Evolutionary conservation across 192 early-diverging fungal genomes (phyloP).

Genomic region (Spizellomyces punctatus): DNA sequence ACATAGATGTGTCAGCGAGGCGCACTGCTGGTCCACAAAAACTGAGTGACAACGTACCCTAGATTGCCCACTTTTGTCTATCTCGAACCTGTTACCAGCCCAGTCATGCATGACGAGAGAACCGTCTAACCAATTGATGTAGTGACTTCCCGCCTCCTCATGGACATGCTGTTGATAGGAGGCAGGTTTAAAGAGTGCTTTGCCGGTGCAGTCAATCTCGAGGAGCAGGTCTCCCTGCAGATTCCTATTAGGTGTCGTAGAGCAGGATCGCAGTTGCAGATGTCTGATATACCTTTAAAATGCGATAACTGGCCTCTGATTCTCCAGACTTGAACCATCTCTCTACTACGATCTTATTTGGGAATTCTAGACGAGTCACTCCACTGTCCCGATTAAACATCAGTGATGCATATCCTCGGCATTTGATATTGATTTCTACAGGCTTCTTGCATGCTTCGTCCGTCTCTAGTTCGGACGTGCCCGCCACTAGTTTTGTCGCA

Average conservation of each 20-base stretch:
- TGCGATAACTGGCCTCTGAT: background rate
- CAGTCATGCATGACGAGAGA: conserved; percentile 24
- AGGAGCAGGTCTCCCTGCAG: too few relatives aligned
- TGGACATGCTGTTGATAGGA: too few relatives aligned
- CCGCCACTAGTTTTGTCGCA: background rate
- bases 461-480: background rate
- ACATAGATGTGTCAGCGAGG: too few relatives aligned
- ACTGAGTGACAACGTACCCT: background rate
- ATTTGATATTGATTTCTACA: background rate
- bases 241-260: too few relatives aligned
- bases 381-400: background rate
- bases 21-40: too few relatives aligned
- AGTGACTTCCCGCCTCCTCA: background rate
- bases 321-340: background rate
- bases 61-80: conserved; percentile 8
- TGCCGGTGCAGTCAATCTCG: too few relatives aligned
- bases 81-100: conserved; percentile 16
- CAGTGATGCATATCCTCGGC: background rate
- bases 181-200: too few relatives aligned
- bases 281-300: background rate
- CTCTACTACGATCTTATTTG: background rate
- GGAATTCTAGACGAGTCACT: background rate
- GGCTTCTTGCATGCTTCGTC: background rate
- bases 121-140: conserved; percentile 40
- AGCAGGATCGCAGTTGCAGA: background rate